Conservation (phyloP, 2,329 filamentous ascomycete genomes). For the Acrocalymma vagum region DNA sequence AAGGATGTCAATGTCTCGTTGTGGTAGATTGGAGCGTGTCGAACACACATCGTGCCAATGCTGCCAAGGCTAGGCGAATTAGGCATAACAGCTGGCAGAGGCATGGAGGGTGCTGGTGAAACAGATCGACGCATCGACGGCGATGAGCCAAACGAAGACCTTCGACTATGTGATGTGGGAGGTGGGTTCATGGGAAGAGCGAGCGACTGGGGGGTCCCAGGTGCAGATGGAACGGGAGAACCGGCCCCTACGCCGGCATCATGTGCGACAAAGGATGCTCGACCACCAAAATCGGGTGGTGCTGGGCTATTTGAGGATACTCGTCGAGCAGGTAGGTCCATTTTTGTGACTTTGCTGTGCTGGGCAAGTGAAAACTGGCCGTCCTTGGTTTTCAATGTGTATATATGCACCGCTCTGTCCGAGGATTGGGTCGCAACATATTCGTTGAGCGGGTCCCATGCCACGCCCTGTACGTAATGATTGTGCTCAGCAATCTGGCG, state of each 20-base stretch:
- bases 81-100: constrained; percentile 93
- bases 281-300: constrained; percentile 79
- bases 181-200: constrained; percentile 96
- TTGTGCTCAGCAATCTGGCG: constrained; percentile 97
- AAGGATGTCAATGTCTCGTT: constrained; percentile 98
- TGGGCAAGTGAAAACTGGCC: constrained; percentile 88
- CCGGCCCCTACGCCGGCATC: constrained; percentile 64
- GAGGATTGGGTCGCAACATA: constrained; percentile 98
- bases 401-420: constrained; percentile 96
- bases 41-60: constrained; percentile 57
- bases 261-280: constrained; percentile 69
- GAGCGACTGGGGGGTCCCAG: constrained; percentile 89
- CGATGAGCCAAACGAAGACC: constrained; percentile 88
- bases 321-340: constrained; percentile 89
- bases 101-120: constrained; percentile 92
- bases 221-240: constrained; percentile 89
- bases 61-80: constrained; percentile 83
- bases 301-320: constrained; percentile 93
- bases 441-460: constrained; percentile 98
- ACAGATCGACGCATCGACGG: constrained; percentile 84
- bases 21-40: constrained; percentile 90
- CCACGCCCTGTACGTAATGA: constrained; percentile 97
- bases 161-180: constrained; percentile 86
- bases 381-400: constrained; percentile 94
- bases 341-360: constrained; percentile 83